Evolutionary conservation across 768 basidiomycete species (phyloP), one percentile per base, ranked within the genome.

Genomic region (Leucocoprinus birnbaumii): DNA sequence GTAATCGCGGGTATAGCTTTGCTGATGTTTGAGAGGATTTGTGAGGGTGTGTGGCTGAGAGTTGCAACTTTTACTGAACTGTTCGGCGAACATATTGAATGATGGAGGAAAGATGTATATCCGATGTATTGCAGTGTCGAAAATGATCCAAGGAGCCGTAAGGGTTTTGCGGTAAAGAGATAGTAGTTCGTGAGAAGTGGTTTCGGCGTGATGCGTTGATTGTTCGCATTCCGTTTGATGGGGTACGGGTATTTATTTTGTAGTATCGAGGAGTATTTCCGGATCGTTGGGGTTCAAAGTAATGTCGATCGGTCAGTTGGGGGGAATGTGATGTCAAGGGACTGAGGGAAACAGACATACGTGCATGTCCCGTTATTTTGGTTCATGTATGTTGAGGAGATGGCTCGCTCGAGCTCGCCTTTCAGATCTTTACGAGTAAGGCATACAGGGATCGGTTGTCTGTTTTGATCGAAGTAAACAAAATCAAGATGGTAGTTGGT

Each of bases 401-500:
- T 85, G 16, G 96, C 96, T 43, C 87, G 85, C 68, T 96, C 95
- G 9, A 99, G 80, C 64, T 98, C 94, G 45, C 78, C 81, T 68
- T 98, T 98, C 56, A 99, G 79, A 69, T 96, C 90, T 65, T 94
- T 94, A 21, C 87, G 84, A 10, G 80, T 86, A 50, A 99, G 68
- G 60, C 83, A 86, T n/a, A 98, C 96, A 1, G 97, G 94, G 27
- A 98, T 91, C 1, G 97, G 97, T 69, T 96, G 92, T 73, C 95
- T n/a, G n/a, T n/a, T 98, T 55, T 57, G 53, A 43, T 59, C 35
- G 52, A 21, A 13, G 26, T 27, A 16, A 22, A 41, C 4, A 26
- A 7, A 31, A 19, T 38, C n/a, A n/a, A 34, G n/a, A 48, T 46
- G 45, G 5, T 10, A 14, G 16, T 8, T 48, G 7, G 21, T n/a